Evolutionary conservation across 768 basidiomycete species (phyloP).

Genomic region (Mycena leptocephala): DNA sequence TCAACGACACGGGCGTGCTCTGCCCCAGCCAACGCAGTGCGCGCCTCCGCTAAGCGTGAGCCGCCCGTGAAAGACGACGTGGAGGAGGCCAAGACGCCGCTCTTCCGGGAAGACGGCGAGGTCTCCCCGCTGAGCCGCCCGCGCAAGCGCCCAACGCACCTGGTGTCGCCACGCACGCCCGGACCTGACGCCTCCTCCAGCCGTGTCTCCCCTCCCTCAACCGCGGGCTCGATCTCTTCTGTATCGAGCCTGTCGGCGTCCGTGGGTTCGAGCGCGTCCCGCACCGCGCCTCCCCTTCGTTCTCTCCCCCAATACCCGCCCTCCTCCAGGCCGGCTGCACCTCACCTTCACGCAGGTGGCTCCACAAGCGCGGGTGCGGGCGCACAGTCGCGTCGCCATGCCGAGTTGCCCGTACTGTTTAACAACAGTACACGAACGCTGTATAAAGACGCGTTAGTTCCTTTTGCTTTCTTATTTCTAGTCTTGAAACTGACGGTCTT

Average conservation of each 20-base stretch:
- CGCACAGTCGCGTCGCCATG: background rate
- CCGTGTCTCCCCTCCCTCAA: background rate
- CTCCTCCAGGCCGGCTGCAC: background rate
- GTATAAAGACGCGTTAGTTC: constrained; percentile 1
- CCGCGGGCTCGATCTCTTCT: background rate
- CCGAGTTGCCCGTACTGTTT: background rate
- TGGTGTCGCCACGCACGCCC: background rate
- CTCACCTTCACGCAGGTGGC: background rate
- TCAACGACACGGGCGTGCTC: too few relatives aligned
- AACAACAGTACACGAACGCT: constrained; percentile 1
- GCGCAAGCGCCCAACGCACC: background rate
- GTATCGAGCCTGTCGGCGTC: constrained; percentile 5
- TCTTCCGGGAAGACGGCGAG: background rate
- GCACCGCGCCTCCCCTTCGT: too few relatives aligned
- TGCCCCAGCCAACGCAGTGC: background rate
- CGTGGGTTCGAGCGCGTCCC: too few relatives aligned
- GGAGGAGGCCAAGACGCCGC: background rate
- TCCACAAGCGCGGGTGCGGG: background rate
- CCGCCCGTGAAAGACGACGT: background rate
- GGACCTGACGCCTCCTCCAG: too few relatives aligned
- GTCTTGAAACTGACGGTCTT: background rate
- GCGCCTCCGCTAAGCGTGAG: background rate
- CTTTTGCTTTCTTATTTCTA: background rate
- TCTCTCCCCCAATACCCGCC: too few relatives aligned
- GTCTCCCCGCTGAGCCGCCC: constrained; percentile 2